These are phyloP conservation scores for Coemansia sp. DNA, from an alignment of 192 early-diverging fungal genomes.

Conservation along the genomic window DNA sequence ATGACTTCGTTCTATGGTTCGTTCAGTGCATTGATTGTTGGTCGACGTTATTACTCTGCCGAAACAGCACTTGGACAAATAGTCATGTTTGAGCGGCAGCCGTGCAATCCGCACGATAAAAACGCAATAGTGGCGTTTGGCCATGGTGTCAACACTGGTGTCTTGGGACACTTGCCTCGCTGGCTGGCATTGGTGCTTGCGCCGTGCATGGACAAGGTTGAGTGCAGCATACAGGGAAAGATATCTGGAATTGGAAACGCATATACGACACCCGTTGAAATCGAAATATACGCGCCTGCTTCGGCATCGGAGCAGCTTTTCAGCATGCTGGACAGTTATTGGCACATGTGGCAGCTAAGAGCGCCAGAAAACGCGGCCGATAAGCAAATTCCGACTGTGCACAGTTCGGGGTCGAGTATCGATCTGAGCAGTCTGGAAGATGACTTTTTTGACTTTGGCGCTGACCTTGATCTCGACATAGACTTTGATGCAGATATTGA, in stretches of 20 bases:
- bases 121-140: slow-evolving; percentile 32
- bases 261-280: slow-evolving; percentile 20
- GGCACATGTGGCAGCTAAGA: slow-evolving; percentile 42
- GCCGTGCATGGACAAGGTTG: slow-evolving; percentile 28
- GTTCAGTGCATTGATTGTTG: slow-evolving; percentile 36
- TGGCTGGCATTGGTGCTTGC: slow-evolving; percentile 43
- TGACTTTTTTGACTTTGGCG: neutral
- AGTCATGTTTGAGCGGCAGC: slow-evolving; percentile 17
- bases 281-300: slow-evolving; percentile 15
- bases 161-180: slow-evolving; percentile 36
- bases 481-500: neutral
- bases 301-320: neutral
- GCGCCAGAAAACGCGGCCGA: neutral
- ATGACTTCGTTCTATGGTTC: slow-evolving; percentile 12
- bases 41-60: slow-evolving; percentile 28
- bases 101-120: slow-evolving; percentile 20
- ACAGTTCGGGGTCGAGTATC: neutral
- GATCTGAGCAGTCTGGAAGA: neutral
- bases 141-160: neutral
- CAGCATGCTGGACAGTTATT: slow-evolving; percentile 19
- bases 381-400: neutral
- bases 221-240: slow-evolving; percentile 20
- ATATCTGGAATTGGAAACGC: slow-evolving; percentile 22
- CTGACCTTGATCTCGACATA: slow-evolving; percentile 2
- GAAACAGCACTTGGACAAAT: slow-evolving; percentile 6